Base-by-base conservation (phyloP, 2,329 filamentous ascomycete species). In the Botrytis squamosa region DNA sequence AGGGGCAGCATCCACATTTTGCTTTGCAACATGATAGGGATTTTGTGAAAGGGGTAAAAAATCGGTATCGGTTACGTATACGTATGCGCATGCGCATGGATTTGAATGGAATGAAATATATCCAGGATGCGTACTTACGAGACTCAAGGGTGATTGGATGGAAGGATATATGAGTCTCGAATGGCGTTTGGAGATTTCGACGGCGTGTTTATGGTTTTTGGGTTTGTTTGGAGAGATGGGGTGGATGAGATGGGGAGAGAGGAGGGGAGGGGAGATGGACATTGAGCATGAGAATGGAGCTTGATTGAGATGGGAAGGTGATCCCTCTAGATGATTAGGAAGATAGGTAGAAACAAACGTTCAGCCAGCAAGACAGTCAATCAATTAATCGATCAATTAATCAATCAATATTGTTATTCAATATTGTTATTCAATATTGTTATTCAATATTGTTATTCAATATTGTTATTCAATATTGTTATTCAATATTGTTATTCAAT, bases 381-480 rank as follows among this genome's bases (percentile, higher is more conserved):
- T 25, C 16, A 55, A 55, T 67, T 33, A 67, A 52, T n/a, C 22
- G 55, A 67, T 55, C 33, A 67, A n/a, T n/a, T n/a, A n/a, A n/a
- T n/a, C n/a, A n/a, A n/a, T n/a, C n/a, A n/a, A 55, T 55, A 67
- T 67, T 20, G 20, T 67, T 67, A 29, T 29, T 4, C 33, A 67
- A 55, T 55, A 67, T 67, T 20, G n/a, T 67, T 67, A 20, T 29
- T 4, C 8, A 29, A 62, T 55, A 67, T 67, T 20, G 20, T 67
- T 67, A 29, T 29, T 4, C 33, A 67, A 55, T 55, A 67, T 67
- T 20, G n/a, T 67, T 67, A 20, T 29, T 4, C 8, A 29, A 62
- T 55, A 67, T 67, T 20, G 20, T 67, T 67, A 29, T 29, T 4
- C 33, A 67, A 55, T 55, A 67, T 67, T 20, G n/a, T 67, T 67